Evolutionary conservation across 2,329 filamentous ascomycete genomes (phyloP), one percentile per base, ranked within the genome.

Genomic region (Acrocalymma vagum): DNA sequence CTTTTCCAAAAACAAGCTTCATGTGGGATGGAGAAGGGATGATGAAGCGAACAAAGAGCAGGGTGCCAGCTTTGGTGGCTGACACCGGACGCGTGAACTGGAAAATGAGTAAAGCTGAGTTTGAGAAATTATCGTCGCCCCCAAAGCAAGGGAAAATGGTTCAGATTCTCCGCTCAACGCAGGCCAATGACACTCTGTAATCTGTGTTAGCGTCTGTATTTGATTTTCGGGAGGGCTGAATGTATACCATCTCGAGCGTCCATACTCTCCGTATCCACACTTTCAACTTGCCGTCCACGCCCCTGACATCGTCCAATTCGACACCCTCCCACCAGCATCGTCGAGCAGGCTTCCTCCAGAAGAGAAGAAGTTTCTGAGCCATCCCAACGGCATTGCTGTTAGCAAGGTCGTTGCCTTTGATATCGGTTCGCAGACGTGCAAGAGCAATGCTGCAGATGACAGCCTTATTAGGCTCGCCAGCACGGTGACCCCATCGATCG

Each of bases 281-380:
- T 74, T 99, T 99, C 56, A 99, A 79, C 68, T 86, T 90, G 36
- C 92, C 93, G 35, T 95, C 84, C 6, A 97, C 87, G 10, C 94
- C 94, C 34, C 95, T 90, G 9, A 99, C 88, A 53, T 89, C 80
- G 13, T 94, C 84, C 29, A 99, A 78, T 69, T 97, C 92, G 24
- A 99, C 88, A 16, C 94, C 94, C 70, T 99, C 94, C 94, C 94
- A 99, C 94, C 94, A 99, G 78, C 94, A 99, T 69, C 94, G 83
- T 47, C 94, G 80, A 10, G 94, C 94, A 11, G 94, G 94, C 73
- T 99, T 99, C 54, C 94, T 84, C 94, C 94, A 99, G 77, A 99
- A 99, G 3, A 99, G 80, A 10, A 99, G 80, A 30, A 99, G 81
- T 75, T 99, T 99, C 72, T 99, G 94, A 9, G 94, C 94, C 94